Evolutionary conservation across 2,329 filamentous ascomycete genomes (phyloP), one percentile per base, ranked within the genome.

Genomic region (Orbilia ellipsospora): DNA sequence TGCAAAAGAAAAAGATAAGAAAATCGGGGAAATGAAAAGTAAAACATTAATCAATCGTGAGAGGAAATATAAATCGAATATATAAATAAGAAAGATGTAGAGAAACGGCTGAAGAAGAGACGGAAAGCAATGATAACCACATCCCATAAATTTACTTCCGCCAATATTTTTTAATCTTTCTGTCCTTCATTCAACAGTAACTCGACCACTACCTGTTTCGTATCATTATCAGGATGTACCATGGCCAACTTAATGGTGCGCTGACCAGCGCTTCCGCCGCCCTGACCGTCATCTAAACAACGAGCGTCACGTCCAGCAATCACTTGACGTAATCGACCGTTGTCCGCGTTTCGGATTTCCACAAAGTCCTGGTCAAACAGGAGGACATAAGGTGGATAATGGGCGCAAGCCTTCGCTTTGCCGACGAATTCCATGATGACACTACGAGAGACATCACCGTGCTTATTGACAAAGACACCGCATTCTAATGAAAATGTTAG

Each of bases 401-500:
- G 90, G 77, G 93, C 95, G 1, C 94, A 94, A 12, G 89, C 89
- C 77, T 90, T 90, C 0, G 95, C 95, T 80, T 91, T 94, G 78
- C 95, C 95, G n/a, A 96, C 95, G 82, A 98, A 99, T 81, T 98
- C 93, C 93, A 99, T 97, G 80, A 98, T 94, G 72, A 98, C 92
- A 28, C 91, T 93, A 54, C 96, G 91, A 45, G 90, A 94, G 28
- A 99, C 93, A 77, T 99, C 95, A 78, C 95, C 95, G 82, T 98
- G 93, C 83, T 98, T 97, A 85, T 99, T 96, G 81, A 98, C 92
- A 80, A 98, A 99, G 7, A 99, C 94, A 16, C 94, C 95, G 79
- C 94, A 98, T 82, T 97, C 93, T 78, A 54, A 10, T 4, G 42
- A 40, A 13, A 28, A 12, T 50, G 40, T 70, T 70, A 70, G 44